These are phyloP conservation scores for Sparassis latifolia DNA, from an alignment of 1,284 basidiomycete genomes.

Conservation along the genomic window DNA sequence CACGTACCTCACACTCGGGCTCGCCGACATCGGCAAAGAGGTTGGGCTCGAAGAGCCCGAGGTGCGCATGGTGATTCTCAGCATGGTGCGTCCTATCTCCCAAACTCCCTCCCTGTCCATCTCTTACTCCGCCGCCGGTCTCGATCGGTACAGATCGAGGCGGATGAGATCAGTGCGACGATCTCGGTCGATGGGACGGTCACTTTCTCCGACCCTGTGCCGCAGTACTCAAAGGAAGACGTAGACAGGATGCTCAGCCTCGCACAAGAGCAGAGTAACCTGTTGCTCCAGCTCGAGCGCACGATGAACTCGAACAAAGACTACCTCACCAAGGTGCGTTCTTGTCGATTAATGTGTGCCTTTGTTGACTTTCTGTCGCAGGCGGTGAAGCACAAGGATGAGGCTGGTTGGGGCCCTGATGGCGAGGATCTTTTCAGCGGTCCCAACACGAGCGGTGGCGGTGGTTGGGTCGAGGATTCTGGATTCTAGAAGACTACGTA, in stretches of 20 bases:
- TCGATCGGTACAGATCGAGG: slow-evolving; percentile 48
- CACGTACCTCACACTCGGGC: slow-evolving; percentile 70
- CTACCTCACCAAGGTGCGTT: slow-evolving; percentile 55
- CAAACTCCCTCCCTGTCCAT: slow-evolving; percentile 1
- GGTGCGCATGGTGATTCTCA: slow-evolving; percentile 53
- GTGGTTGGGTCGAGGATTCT: slow-evolving; percentile 16
- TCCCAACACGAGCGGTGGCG: slow-evolving; percentile 3
- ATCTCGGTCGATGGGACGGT: slow-evolving; percentile 63
- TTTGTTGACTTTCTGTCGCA: slow-evolving; percentile 3
- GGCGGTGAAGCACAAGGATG: slow-evolving; percentile 26
- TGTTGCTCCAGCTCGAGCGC: slow-evolving; percentile 47
- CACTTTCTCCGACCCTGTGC: slow-evolving; percentile 59
- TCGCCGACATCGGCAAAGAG: slow-evolving; percentile 60
- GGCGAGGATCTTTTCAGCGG: slow-evolving; percentile 19
- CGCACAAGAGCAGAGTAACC: slow-evolving; percentile 49
- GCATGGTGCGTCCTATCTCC: slow-evolving; percentile 49
- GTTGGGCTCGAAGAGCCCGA: slow-evolving; percentile 52
- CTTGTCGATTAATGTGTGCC: not conserved
- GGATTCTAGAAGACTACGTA: not conserved
- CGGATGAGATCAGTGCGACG: slow-evolving; percentile 57
- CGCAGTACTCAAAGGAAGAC: slow-evolving; percentile 57
- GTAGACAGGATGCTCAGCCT: slow-evolving; percentile 58
- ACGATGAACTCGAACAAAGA: slow-evolving; percentile 58
- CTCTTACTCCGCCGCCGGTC: too few species aligned
- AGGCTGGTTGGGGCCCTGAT: slow-evolving; percentile 19